These are phyloP conservation scores for Nymphaea thermarum DNA, from an alignment of 164 flowering plant genomes.

Conservation along the genomic window DNA sequence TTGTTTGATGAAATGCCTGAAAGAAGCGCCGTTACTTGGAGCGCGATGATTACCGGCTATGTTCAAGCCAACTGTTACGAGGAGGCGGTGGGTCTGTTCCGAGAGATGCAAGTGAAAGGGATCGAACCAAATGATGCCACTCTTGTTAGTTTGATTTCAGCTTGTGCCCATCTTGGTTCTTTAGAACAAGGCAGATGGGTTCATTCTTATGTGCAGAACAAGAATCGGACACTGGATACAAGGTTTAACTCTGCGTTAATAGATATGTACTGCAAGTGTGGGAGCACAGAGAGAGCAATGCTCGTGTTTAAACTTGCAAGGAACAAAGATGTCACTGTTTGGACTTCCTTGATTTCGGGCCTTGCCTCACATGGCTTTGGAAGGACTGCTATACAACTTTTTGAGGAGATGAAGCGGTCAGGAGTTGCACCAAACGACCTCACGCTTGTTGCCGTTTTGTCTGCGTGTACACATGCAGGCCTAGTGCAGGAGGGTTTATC, in stretches of 20 bases:
- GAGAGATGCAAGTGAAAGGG: conserved; percentile 8
- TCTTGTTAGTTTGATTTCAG: conserved; percentile 13
- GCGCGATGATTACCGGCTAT: conserved; percentile 27
- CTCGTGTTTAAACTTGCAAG: conserved; percentile 11
- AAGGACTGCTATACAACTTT: conserved; percentile 13
- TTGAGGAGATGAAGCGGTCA: conserved; percentile 18
- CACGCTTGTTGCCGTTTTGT: conserved; percentile 23
- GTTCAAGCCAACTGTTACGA: conserved; percentile 12
- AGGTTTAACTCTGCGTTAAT: conserved; percentile 21
- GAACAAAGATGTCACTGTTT: conserved; percentile 18
- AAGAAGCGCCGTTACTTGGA: conserved; percentile 24
- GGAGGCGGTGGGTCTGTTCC: conserved; percentile 22
- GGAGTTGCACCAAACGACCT: conserved; percentile 19
- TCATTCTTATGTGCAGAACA: conserved; percentile 10
- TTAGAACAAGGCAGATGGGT: conserved; percentile 24
- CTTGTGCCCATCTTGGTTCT: conserved; percentile 20
- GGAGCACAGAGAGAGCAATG: conserved; percentile 15
- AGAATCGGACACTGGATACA: conserved; percentile 12
- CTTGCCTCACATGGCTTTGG: conserved; percentile 26
- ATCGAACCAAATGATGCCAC: conserved; percentile 22
- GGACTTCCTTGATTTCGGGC: conserved; percentile 29
- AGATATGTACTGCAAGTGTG: conserved; percentile 32
- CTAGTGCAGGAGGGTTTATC: conserved; percentile 21
- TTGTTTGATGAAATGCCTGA: conserved; percentile 27
- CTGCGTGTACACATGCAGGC: conserved; percentile 28